Evolutionary conservation across 805 yeast genomes (phyloP), one percentile per base, ranked within the genome.

Genomic region (Ogataea paraovalis): DNA sequence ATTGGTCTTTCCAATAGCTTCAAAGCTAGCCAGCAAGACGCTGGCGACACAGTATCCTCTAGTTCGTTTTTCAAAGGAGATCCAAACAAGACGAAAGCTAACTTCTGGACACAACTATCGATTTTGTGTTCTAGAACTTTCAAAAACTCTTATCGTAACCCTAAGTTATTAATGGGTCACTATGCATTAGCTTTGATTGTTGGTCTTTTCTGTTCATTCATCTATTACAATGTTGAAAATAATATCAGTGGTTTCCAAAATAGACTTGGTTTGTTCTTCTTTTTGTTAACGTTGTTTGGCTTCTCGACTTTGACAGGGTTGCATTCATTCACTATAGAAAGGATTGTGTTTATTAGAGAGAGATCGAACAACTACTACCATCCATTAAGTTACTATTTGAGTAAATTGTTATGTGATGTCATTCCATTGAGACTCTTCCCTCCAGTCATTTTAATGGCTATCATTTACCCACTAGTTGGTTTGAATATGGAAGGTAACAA

Each of bases 241-340:
- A 97, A 92, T 64, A 92, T 94, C 46, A 83, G 96, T 59, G 99
- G 99, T 0, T 94, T 94, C 73, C 99, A 94, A 66, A 94, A 94
- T 67, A 76, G 99, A 57, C 74, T 94, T 54, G 99, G 99, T 0
- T 72, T 94, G 50, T 94, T 94, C 67, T 92, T 94, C 72, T 94
- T 94, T 66, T 68, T 91, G 44, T 73, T 94, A 51, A 88, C 98
- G 3, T 78, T 91, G 59, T 91, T 94, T 71, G 99, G 99, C 0
- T 94, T 94, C 65, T 85, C 96, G 1, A 85, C 98, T 0, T 75
- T 94, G 59, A 92, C 98, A 0, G 95, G 97, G 0, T 71, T 94
- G 45, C 92, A 90, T 55, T 80, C 96, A 3, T 94, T 94, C 65
- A 82, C 96, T 0, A 76, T 80, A 45, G 99, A 94, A 64, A 75